Percentiles rank a stretch among this genome's conserved stretches.
Evolutionary conservation across 2,329 filamentous ascomycete genomes (phyloP).

Genomic region (Polychaeton citri): DNA sequence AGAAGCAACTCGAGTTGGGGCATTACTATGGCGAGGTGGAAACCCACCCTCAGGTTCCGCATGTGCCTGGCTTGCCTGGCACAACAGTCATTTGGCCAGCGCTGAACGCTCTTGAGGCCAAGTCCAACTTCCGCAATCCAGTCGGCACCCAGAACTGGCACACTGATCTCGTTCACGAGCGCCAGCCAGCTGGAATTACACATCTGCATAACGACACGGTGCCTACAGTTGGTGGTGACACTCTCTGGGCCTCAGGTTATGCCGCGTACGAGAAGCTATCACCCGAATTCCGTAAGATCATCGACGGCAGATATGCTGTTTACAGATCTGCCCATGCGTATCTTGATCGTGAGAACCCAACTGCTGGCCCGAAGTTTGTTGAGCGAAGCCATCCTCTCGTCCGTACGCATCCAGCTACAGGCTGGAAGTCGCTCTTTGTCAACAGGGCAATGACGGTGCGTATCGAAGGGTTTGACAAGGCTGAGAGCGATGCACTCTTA

Average conservation of each 20-base stretch:
- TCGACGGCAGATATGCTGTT: conserved; percentile 51
- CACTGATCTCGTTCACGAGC: conserved; percentile 54
- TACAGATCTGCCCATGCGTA: conserved; percentile 54
- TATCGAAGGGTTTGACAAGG: conserved; percentile 56
- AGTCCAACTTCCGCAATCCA: conserved; percentile 49
- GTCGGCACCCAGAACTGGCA: conserved; percentile 15
- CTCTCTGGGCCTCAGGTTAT: conserved; percentile 58
- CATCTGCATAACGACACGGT: conserved; percentile 29
- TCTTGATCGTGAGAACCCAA: conserved; percentile 48
- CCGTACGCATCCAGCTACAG: conserved; percentile 57
- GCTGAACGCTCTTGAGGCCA: conserved; percentile 46
- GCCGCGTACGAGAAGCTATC: conserved; percentile 58
- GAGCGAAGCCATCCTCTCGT: conserved; percentile 57
- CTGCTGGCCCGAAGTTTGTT: conserved; percentile 50
- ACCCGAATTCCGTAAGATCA: conserved; percentile 52
- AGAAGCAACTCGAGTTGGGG: conserved; percentile 7
- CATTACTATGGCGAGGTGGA: conserved; percentile 7
- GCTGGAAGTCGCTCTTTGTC: conserved; percentile 62
- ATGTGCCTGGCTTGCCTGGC: conserved; percentile 52
- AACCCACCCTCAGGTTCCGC: conserved; percentile 46
- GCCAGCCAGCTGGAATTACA: conserved; percentile 46
- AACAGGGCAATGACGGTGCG: conserved; percentile 55
- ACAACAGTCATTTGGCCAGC: conserved; percentile 54
- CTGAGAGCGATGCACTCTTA: conserved; percentile 55
- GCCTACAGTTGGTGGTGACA: conserved; percentile 51